Conservation (phyloP, 495 filamentous ascomycete species). For the Filosporella fistucella region DNA sequence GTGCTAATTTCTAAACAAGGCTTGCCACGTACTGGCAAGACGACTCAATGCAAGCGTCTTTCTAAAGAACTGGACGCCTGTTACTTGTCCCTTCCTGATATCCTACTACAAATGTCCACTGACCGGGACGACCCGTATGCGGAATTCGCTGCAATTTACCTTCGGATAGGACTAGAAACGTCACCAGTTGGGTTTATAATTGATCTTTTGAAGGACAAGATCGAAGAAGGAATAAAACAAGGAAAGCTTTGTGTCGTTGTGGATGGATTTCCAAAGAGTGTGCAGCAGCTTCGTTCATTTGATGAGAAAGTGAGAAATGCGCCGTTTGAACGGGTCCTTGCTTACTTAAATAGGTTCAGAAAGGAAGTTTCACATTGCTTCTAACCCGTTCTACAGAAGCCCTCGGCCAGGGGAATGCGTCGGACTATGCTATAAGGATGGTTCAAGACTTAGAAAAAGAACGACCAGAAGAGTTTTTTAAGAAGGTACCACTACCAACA, state of each 20-base stretch:
- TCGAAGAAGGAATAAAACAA: constrained; percentile 4
- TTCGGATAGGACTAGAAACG: constrained; percentile 2
- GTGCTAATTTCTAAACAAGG: not conserved
- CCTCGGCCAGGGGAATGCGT: not conserved
- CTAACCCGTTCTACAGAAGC: not conserved
- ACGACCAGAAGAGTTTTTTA: not conserved
- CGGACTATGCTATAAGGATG: not conserved
- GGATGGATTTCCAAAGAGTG: not conserved
- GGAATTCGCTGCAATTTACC: constrained; percentile 6
- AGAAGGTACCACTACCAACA: not conserved
- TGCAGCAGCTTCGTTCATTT: constrained; percentile 1
- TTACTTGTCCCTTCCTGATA: constrained; percentile 5
- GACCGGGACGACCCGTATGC: not conserved
- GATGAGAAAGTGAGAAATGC: not conserved
- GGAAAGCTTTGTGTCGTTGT: not conserved
- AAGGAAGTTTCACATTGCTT: not conserved
- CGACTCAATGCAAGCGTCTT: constrained; percentile 1
- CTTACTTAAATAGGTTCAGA: constrained; percentile 1
- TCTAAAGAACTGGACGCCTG: not conserved
- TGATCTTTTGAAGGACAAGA: not conserved
- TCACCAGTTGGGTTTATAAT: constrained; percentile 4
- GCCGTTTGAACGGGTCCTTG: not conserved
- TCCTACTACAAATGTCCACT: constrained; percentile 1
- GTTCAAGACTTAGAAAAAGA: not conserved
- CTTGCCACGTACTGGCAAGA: not conserved